phyloP scores from a whole-genome alignment of 805 yeast species.

The Wickerhamiella sergipiensis region DNA sequence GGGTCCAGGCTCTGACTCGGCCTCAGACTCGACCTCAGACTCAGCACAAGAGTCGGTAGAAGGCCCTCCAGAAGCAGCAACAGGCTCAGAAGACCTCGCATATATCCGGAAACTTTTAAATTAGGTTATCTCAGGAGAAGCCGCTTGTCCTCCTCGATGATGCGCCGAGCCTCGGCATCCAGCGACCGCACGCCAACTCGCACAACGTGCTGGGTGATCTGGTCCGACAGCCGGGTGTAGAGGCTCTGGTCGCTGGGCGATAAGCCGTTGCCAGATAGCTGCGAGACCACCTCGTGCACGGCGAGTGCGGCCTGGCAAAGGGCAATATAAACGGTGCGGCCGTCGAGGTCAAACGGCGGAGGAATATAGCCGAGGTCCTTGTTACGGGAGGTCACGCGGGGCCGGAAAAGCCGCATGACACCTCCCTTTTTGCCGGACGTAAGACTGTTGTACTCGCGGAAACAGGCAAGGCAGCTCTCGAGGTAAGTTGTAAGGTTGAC shows the following conservation, averaged over 20 bases:
- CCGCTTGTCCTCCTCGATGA: conserved; percentile 3
- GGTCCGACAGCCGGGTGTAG: conserved; percentile 4
- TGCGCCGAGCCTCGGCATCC: conserved; percentile 5
- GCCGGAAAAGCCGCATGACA: background rate
- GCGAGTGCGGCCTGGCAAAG: conserved; percentile 10
- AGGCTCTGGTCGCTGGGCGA: conserved; percentile 6
- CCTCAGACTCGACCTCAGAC: background rate
- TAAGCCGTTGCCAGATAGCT: conserved; percentile 4
- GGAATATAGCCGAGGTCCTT: background rate
- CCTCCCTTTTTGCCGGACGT: background rate
- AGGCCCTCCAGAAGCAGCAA: too few relatives aligned
- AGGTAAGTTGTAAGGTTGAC: background rate
- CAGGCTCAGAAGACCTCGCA: too few relatives aligned
- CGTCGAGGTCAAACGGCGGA: conserved; percentile 10
- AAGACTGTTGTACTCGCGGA: background rate
- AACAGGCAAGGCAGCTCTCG: background rate
- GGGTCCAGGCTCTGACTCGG: background rate
- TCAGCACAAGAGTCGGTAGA: too few relatives aligned
- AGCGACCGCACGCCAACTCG: conserved; percentile 7
- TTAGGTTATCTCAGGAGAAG: background rate
- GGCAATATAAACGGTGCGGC: conserved; percentile 6
- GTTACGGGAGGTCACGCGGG: background rate
- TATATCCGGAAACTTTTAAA: background rate
- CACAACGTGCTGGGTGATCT: conserved; percentile 5
- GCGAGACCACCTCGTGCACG: conserved; percentile 7